A percentile compares a stretch with the other conserved stretches of the same genome.
These are phyloP conservation scores for Cryptosporidium canis DNA, from an alignment of 169 alveolate genomes.

Conservation along the genomic window DNA sequence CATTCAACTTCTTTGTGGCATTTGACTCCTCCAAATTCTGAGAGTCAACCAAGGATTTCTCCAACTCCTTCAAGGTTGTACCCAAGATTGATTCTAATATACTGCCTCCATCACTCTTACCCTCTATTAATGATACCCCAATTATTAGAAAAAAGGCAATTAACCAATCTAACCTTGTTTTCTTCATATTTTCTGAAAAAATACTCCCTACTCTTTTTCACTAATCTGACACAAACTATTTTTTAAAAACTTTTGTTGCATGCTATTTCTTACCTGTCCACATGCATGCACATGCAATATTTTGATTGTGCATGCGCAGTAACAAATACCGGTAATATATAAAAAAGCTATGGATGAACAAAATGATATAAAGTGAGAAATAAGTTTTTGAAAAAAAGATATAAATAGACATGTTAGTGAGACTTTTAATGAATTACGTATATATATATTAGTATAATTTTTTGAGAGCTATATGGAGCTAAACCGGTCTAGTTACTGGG, in stretches of 20 bases:
- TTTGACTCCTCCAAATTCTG: not conserved
- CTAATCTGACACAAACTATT: not conserved
- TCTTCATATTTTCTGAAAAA: slow-evolving; percentile 44
- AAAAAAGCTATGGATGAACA: not conserved
- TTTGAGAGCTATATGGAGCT: not conserved
- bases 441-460: not conserved
- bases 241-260: not conserved
- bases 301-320: slow-evolving; percentile 35
- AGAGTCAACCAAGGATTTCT: slow-evolving; percentile 11
- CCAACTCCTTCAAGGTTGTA: slow-evolving; percentile 36
- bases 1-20: slow-evolving; percentile 12
- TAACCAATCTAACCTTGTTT: slow-evolving; percentile 60
- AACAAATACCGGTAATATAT: slow-evolving; percentile 8
- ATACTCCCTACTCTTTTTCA: slow-evolving; percentile 6
- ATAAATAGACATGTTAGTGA: not conserved
- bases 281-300: slow-evolving; percentile 40
- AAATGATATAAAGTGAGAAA: not conserved
- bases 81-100: slow-evolving; percentile 52
- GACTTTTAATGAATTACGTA: not conserved
- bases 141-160: slow-evolving; percentile 27
- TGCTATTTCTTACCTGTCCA: slow-evolving; percentile 45
- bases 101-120: slow-evolving; percentile 60
- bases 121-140: slow-evolving; percentile 40
- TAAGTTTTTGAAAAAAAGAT: not conserved
- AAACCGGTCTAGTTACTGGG: not conserved